Evolutionary conservation across 805 yeast genomes (phyloP), one percentile per base, ranked within the genome.

Genomic region (Grigorovia jiainica): DNA sequence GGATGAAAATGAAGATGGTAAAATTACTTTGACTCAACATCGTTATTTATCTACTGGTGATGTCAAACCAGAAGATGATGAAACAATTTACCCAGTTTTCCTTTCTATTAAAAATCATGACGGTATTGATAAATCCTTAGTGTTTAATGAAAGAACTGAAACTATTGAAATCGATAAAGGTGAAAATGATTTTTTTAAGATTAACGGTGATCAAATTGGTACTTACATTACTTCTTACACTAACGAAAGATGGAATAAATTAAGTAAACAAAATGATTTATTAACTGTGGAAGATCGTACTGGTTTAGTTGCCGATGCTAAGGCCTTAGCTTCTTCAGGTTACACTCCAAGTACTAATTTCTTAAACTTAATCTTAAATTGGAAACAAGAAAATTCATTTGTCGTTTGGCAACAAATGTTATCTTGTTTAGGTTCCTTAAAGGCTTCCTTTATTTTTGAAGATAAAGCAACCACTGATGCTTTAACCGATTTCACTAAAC

Each of bases 251-350:
- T 78, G 87, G 79, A 64, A 67, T 41, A 77, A 77, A 57, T 70
- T 83, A 51, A 86, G 86, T 43, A 57, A 72, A 45, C 71, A 70
- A 33, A 67, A 68, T 11, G 76, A 77, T 32, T 64, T 71, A 51
- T 69, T 83, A 51, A 70, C 85, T n/a, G 82, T 79, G 39, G 83
- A 79, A 57, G 92, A 83, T 63, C 76, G 86, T 62, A 77, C 80
- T 43, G 89, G 87, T 34, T 70, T 82, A 50, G 81, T 82, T 39
- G 82, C 87, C n/a, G 94, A 83, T 63, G 84, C 85, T 16, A 76
- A 73, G 43, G 73, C 86, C 9, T 68, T 82, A 48, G 76, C 89
- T 4, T 64, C 78, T 27, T 76, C 89, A 27, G 92, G 90, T 24
- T 72, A 72, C 53, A 73, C 79, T 43, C 66, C 79, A 24, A 73